These are phyloP conservation scores for Emericellopsis atlantica DNA, from an alignment of 2,329 filamentous ascomycete species.

Conservation along the genomic window DNA sequence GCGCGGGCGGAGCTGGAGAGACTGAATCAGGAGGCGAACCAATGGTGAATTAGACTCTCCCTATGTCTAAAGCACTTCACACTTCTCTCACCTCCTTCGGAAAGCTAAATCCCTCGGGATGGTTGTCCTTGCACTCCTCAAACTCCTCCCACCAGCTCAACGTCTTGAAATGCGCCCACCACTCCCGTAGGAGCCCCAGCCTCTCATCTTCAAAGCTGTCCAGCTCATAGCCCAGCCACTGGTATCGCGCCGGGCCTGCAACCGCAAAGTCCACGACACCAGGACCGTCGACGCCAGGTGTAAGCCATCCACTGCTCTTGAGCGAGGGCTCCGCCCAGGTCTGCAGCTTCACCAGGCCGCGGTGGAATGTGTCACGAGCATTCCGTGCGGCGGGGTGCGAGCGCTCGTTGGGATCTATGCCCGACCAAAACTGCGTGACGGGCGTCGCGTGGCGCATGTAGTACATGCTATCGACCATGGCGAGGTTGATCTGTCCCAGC, in stretches of 20 bases:
- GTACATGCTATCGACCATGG: conserved; percentile 3
- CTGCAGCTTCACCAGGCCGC: conserved; percentile 6
- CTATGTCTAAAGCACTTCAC: not conserved
- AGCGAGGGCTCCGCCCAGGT: conserved; percentile 4
- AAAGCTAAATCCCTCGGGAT: not conserved
- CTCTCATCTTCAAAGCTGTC: conserved; percentile 6
- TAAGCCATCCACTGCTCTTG: conserved; percentile 8
- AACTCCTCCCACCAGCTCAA: conserved; percentile 10
- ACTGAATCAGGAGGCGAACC: conserved; percentile 10
- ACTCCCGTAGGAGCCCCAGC: conserved; percentile 4
- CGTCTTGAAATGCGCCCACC: conserved; percentile 7
- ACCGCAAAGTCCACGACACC: conserved; percentile 8
- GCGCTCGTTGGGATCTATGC: conserved; percentile 6
- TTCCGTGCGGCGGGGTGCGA: conserved; percentile 5
- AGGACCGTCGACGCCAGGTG: conserved; percentile 7
- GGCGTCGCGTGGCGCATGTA: conserved; percentile 8
- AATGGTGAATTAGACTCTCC: too few species aligned
- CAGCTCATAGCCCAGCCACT: conserved; percentile 7
- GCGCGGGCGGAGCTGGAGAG: conserved; percentile 21
- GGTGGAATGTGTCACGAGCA: conserved; percentile 3
- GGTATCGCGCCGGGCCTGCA: conserved; percentile 6
- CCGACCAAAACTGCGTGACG: conserved; percentile 3
- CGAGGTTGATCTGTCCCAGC: conserved; percentile 4
- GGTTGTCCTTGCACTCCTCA: conserved; percentile 3
- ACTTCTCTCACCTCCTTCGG: conserved; percentile 3